A percentile compares a stretch with the other conserved stretches of the same genome.
Evolutionary conservation across 2,329 filamentous ascomycete species (phyloP).

Genomic region (Pestalotiopsis sp.): DNA sequence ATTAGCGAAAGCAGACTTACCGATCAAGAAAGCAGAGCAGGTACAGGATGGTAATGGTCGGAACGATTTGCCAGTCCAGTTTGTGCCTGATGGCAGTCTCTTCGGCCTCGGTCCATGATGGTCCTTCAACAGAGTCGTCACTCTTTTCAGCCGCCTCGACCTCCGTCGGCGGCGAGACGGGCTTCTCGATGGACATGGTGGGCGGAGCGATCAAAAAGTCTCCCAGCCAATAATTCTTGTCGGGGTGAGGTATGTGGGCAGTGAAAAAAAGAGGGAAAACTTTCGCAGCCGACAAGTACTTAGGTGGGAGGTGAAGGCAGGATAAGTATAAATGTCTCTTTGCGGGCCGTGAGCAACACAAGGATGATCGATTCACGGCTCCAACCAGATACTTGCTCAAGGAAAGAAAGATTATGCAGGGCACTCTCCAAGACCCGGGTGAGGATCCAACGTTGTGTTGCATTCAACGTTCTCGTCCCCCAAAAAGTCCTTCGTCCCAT

Average conservation of each 20-base stretch:
- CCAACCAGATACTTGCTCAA: too few species aligned
- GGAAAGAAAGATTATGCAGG: background rate
- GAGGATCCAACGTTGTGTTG: background rate
- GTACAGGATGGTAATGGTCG: constrained; percentile 55
- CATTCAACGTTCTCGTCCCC: background rate
- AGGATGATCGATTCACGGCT: too few species aligned
- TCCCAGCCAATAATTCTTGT: too few species aligned
- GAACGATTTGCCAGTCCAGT: constrained; percentile 55
- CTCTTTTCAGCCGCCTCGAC: constrained; percentile 28
- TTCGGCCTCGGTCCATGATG: constrained; percentile 54
- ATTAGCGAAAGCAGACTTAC: constrained; percentile 20
- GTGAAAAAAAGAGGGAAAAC: too few species aligned
- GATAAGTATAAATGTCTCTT: too few species aligned
- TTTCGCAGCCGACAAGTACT: too few species aligned
- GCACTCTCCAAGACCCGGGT: background rate
- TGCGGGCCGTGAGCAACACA: too few species aligned
- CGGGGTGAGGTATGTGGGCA: too few species aligned
- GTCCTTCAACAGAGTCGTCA: constrained; percentile 25
- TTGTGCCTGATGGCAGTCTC: constrained; percentile 52
- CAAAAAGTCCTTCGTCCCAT: background rate
- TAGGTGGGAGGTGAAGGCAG: too few species aligned
- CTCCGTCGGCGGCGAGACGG: constrained; percentile 24
- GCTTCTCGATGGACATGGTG: constrained; percentile 22
- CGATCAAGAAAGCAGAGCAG: constrained; percentile 53
- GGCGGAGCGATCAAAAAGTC: constrained; percentile 52